Evolutionary conservation across 495 filamentous ascomycete genomes (phyloP).

Genomic region (Penicillium silybi): DNA sequence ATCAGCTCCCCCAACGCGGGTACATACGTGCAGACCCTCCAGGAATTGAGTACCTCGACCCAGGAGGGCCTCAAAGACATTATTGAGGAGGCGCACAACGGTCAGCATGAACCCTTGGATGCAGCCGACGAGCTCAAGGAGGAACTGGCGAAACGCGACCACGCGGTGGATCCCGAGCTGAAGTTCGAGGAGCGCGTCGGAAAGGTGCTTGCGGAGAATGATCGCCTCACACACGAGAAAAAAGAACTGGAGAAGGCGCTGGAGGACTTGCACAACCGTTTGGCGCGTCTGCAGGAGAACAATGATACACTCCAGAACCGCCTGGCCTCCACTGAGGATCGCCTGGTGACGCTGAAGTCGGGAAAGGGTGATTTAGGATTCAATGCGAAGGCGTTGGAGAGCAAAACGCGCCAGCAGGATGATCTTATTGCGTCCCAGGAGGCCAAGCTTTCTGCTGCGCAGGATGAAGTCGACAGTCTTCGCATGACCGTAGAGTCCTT

Average conservation of each 20-base stretch:
- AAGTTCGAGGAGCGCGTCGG: conserved; percentile 52
- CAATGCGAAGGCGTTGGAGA: conserved; percentile 44
- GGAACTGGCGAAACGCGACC: conserved; percentile 29
- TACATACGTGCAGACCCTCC: conserved; percentile 53
- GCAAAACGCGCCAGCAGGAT: conserved; percentile 47
- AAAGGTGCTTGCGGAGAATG: conserved; percentile 47
- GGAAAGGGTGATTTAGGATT: conserved; percentile 43
- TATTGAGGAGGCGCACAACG: conserved; percentile 46
- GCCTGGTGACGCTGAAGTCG: conserved; percentile 40
- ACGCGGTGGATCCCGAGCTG: conserved; percentile 46
- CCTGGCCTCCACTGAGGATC: conserved; percentile 45
- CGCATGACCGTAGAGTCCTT: conserved; percentile 40
- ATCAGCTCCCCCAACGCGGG: conserved; percentile 53
- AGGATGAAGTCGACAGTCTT: conserved; percentile 42
- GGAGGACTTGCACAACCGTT: conserved; percentile 51
- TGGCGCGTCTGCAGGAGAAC: conserved; percentile 56
- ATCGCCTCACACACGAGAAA: conserved; percentile 50
- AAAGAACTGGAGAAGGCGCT: conserved; percentile 48
- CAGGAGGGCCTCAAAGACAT: conserved; percentile 48
- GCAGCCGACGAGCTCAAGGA: conserved; percentile 36
- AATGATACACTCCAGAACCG: conserved; percentile 49
- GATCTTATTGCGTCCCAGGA: conserved; percentile 58
- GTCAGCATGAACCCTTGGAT: conserved; percentile 34
- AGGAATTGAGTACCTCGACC: conserved; percentile 40
- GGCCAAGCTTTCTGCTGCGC: conserved; percentile 45